phyloP scores from a whole-genome alignment of 2,329 filamentous ascomycete species.

The Colletotrichum cordylinicola region DNA sequence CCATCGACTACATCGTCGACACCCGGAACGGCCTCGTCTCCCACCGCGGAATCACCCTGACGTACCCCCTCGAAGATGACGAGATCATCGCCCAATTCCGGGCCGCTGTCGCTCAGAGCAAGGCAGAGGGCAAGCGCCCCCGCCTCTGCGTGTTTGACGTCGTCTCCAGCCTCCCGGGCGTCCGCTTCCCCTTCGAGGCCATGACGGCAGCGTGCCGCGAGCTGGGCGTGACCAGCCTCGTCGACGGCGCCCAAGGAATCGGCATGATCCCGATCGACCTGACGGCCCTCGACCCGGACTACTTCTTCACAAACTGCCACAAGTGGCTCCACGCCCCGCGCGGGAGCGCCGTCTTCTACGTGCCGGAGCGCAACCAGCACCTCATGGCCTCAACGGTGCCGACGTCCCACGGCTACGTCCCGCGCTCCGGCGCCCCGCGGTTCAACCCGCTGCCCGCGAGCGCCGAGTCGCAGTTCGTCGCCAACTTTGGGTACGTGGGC shows the following conservation, averaged over 20 bases:
- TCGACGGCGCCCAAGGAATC: conserved; percentile 87
- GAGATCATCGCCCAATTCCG: conserved; percentile 69
- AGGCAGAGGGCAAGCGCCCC: conserved; percentile 64
- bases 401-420: conserved; percentile 79
- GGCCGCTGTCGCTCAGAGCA: conserved; percentile 58
- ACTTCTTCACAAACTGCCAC: conserved; percentile 86
- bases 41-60: conserved; percentile 61
- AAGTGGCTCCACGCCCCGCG: conserved; percentile 90
- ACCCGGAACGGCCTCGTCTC: conserved; percentile 53
- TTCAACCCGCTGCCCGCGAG: conserved; percentile 48
- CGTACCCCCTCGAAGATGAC: conserved; percentile 74
- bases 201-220: conserved; percentile 70
- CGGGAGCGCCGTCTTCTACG: conserved; percentile 81
- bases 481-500: conserved; percentile 77
- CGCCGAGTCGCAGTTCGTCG: conserved; percentile 65
- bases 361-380: conserved; percentile 76
- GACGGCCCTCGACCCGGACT: conserved; percentile 73
- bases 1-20: conserved; percentile 74
- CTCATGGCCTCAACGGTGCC: conserved; percentile 77
- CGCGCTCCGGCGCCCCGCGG: conserved; percentile 37
- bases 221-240: conserved; percentile 71
- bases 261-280: conserved; percentile 81
- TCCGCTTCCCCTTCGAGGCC: conserved; percentile 78
- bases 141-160: conserved; percentile 80
- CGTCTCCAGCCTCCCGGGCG: conserved; percentile 78